Conservation (phyloP, 139 green algal species). For the Closterium sp. region DNA sequence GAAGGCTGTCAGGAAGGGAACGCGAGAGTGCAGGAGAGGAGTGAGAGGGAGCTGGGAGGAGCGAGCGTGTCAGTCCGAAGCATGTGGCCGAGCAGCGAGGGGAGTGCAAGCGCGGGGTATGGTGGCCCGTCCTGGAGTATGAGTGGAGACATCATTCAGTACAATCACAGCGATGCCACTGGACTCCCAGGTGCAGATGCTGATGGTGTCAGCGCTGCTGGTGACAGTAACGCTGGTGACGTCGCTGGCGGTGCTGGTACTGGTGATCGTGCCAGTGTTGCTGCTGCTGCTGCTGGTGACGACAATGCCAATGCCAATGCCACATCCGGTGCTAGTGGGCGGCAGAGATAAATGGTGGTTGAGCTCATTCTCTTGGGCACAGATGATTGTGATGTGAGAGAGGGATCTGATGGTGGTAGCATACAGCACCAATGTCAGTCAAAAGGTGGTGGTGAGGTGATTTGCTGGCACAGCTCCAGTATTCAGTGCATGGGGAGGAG, state of each 20-base stretch:
- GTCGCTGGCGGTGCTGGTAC: not conserved
- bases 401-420: too few species aligned
- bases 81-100: not conserved
- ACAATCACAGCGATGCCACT: not conserved
- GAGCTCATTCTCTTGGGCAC: too few species aligned
- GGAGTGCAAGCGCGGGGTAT: not conserved
- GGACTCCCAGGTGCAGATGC: not conserved
- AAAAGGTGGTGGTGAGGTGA: too few species aligned
- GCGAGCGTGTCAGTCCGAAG: not conserved
- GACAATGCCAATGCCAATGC: too few species aligned
- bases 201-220: not conserved
- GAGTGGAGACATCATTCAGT: not conserved
- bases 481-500: too few species aligned
- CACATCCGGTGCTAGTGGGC: too few species aligned
- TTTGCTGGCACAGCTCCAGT: too few species aligned
- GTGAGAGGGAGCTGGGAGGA: not conserved
- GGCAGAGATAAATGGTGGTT: too few species aligned
- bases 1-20: too few species aligned
- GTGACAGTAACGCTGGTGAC: not conserved
- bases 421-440: too few species aligned
- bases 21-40: not conserved
- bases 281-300: too few species aligned
- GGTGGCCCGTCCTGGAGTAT: not conserved
- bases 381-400: too few species aligned
- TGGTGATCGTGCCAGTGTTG: not conserved